These are phyloP conservation scores for Leishmania braziliensis DNA, from an alignment of 208 protist genomes.

Conservation along the genomic window DNA sequence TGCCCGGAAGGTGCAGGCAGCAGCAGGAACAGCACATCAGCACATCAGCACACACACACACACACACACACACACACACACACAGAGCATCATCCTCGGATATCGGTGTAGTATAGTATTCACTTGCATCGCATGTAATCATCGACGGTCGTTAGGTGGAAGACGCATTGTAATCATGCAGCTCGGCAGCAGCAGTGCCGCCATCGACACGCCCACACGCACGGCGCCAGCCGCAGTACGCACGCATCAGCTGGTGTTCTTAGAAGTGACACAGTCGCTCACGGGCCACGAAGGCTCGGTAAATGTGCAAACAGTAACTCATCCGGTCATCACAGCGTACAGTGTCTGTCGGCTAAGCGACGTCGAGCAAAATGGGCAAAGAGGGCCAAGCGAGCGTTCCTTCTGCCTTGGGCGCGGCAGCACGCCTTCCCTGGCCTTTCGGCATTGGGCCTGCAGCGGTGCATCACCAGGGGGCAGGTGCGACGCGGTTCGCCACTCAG, in stretches of 20 bases:
- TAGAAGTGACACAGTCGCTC: conserved; percentile 2
- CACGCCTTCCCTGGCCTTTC: too few species aligned
- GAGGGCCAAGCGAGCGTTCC: too few species aligned
- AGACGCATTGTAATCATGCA: too few species aligned
- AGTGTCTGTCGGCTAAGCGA: too few species aligned
- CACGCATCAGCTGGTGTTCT: conserved; percentile 8
- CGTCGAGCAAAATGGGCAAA: too few species aligned
- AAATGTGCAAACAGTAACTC: conserved; percentile 17
- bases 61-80: conserved; percentile 1
- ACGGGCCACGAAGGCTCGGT: conserved; percentile 3
- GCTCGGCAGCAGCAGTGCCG: too few species aligned
- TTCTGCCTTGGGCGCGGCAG: too few species aligned
- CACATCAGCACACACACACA: background rate
- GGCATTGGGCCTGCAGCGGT: too few species aligned
- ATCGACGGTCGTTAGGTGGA: conserved; percentile 2
- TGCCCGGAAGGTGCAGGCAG: conserved; percentile 15
- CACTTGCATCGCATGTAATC: conserved; percentile 33
- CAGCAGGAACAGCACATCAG: conserved; percentile 8
- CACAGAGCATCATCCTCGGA: conserved; percentile 21
- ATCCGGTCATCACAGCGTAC: conserved; percentile 22
- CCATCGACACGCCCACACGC: too few species aligned
- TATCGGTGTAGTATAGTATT: conserved; percentile 37
- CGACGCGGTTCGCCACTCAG: too few species aligned
- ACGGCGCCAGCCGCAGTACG: too few species aligned
- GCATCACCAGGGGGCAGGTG: too few species aligned